Evolutionary conservation across 2,329 filamentous ascomycete genomes (phyloP), one percentile per base, ranked within the genome.

Genomic region (Dactylellina sp.): DNA sequence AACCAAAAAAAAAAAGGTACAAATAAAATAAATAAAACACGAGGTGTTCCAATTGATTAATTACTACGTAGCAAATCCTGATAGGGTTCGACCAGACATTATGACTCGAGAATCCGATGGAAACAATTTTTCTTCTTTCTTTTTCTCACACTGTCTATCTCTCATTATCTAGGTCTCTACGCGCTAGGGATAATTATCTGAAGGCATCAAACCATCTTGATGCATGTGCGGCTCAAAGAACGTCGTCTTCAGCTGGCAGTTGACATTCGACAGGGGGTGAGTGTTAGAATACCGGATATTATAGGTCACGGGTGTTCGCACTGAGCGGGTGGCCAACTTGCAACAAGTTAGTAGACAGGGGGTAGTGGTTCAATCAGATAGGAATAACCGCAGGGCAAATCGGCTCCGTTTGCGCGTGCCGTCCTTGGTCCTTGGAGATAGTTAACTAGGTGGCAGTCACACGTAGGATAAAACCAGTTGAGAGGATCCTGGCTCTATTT

Each of bases 271-370:
- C 35, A 60, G 53, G 63, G 64, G 50, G 28, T 49, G 42, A 60
- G 40, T 28, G 28, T 60, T 61, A 57, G 24, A 44, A 50, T 22
- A 14, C 11, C 32, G 25, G 24, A 39, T 64, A 66, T 66, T 62
- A 66, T 46, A 66, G 61, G 61, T 65, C 42, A 65, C 61, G 68
- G 70, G 61, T 24, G 18, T 74, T 74, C 70, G 70, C 70, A n/a
- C 39, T 50, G 47, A 37, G 70, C 70, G 61, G 70, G 42, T 59
- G 16, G 39, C 24, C 18, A 50, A 56, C 24, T 14, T 49, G 32
- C 46, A 39, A 57, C n/a, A 20, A 49, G 18, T 49, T 37, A 18
- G 16, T 32, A 2, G 14, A 7, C 47, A 55, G 39, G 49, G 60
- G 24, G 44, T 18, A 39, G 5, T 20, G n/a, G n/a, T 9, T 9